A percentile compares a stretch with the other conserved stretches of the same genome.
Conservation (phyloP, 1,284 basidiomycete species). For the Moesziomyces aphidis region DNA sequence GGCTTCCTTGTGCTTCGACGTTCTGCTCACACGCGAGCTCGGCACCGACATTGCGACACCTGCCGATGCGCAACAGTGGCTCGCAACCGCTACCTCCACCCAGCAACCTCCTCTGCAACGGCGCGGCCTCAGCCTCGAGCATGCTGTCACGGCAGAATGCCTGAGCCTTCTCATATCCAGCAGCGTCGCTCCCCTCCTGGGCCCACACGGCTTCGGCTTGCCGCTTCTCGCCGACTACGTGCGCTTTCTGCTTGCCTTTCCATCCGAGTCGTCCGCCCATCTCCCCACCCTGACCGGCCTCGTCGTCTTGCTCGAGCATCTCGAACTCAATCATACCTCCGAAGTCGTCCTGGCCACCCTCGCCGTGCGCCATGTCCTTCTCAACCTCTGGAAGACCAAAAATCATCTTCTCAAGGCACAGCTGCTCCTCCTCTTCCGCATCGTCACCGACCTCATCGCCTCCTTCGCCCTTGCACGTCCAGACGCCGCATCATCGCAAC, state of each 20-base stretch:
- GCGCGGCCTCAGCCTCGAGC: slow-evolving; percentile 45
- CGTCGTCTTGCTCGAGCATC: slow-evolving; percentile 36
- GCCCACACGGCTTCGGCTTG: slow-evolving; percentile 21
- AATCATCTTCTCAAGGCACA: slow-evolving; percentile 52
- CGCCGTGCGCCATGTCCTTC: slow-evolving; percentile 11
- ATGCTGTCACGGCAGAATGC: slow-evolving; percentile 46
- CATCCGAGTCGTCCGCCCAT: slow-evolving; percentile 51
- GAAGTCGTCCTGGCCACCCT: slow-evolving; percentile 26
- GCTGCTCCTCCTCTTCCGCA: slow-evolving; percentile 44
- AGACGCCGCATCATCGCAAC: slow-evolving; percentile 10
- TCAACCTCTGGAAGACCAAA: slow-evolving; percentile 46
- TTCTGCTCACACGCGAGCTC: slow-evolving; percentile 44
- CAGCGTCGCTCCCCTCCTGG: slow-evolving; percentile 42
- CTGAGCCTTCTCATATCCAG: slow-evolving; percentile 40
- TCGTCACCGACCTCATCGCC: slow-evolving; percentile 27
- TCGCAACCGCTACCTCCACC: slow-evolving; percentile 7
- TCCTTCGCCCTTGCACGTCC: slow-evolving; percentile 12
- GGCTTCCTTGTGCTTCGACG: slow-evolving; percentile 76
- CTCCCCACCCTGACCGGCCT: slow-evolving; percentile 47
- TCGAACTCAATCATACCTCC: slow-evolving; percentile 51
- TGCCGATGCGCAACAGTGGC: slow-evolving; percentile 10
- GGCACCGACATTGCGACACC: neutral
- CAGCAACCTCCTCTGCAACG: neutral
- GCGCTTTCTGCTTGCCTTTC: slow-evolving; percentile 37
- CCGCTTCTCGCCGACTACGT: slow-evolving; percentile 45